Evolutionary conservation across 176 grass and related monocot species (phyloP), one percentile per base, ranked within the genome.

Genomic region (Neostapfia colusana): DNA sequence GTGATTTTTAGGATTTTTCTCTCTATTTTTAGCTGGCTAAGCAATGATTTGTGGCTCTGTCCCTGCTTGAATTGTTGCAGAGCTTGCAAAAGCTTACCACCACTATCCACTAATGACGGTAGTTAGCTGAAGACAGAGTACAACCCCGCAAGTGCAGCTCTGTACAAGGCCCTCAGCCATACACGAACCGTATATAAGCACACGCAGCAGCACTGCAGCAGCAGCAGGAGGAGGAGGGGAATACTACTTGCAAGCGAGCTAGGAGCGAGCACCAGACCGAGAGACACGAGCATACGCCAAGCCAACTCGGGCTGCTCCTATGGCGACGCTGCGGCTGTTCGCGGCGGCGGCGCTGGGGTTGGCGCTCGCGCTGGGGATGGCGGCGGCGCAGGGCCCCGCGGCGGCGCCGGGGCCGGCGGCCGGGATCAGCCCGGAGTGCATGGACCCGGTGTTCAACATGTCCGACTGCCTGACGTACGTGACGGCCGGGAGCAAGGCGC

Each of bases 391-490:
- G 50, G 74, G 43, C 0, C 82, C 64, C 40, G 63, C 76, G 0
- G 40, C 63, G 4, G 85, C 87, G 6, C 85, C 90, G 0, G 69
- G 86, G 0, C 78, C 89, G 12, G 46, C 65, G 8, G 58, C 84
- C 8, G 65, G 68, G 58, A 28, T 79, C 59, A 73, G 46, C 56
- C 24, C 75, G 0, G 88, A 85, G 58, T 97, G 94, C 87, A 41
- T 79, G 75, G 69, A 62, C 48, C 70, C 84, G 85, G 69, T 89
- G 75, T 39, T 91, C 26, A 97, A 97, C 84, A 79, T 93, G 78
- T 81, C 94, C 3, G 84, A 85, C 70, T 97, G 94, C 81, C 82
- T 97, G 78, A 16, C 86, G 65, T 97, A 93, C 84, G 94, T 93
- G 23, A 39, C 63, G 55, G 38, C 54, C 69, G 94, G 91, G 73